Percentiles rank a stretch among this genome's conserved stretches.
Conservation (phyloP, 805 yeast genomes). For the Lachancea thermotolerans region DNA sequence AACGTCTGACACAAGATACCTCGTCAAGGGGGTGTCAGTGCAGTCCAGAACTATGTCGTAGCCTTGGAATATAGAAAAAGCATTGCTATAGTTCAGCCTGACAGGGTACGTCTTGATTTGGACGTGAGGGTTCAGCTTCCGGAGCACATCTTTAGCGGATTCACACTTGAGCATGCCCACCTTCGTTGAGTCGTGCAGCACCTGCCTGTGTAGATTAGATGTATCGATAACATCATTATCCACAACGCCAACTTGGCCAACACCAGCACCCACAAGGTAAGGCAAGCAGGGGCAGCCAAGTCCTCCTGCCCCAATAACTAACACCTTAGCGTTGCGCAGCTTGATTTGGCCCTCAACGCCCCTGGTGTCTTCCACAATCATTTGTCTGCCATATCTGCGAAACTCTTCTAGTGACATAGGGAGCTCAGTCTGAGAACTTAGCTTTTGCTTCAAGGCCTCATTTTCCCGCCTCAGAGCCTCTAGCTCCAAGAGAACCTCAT, state of each 20-base stretch:
- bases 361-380: slow-evolving; percentile 83
- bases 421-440: slow-evolving; percentile 5
- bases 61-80: slow-evolving; percentile 49
- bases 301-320: slow-evolving; percentile 96
- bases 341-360: slow-evolving; percentile 42
- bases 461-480: slow-evolving; percentile 25
- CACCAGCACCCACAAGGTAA: slow-evolving; percentile 82
- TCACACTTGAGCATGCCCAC: slow-evolving; percentile 72
- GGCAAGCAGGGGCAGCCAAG: slow-evolving; percentile 87
- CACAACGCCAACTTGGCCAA: slow-evolving; percentile 77
- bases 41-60: slow-evolving; percentile 86
- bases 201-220: slow-evolving; percentile 86
- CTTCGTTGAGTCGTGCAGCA: slow-evolving; percentile 59
- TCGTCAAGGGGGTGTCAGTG: slow-evolving; percentile 83
- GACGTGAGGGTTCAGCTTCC: slow-evolving; percentile 62
- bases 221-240: slow-evolving; percentile 81
- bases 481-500: slow-evolving; percentile 14
- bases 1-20: slow-evolving; percentile 83
- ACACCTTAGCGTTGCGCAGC: slow-evolving; percentile 50
- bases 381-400: slow-evolving; percentile 83
- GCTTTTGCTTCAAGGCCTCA: slow-evolving; percentile 15
- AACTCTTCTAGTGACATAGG: slow-evolving; percentile 57
- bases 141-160: slow-evolving; percentile 58
- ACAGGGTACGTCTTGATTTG: slow-evolving; percentile 44
- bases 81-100: slow-evolving; percentile 48